Evolutionary conservation across 768 basidiomycete genomes (phyloP).

Genomic region (Gloeophyllum trabeum): DNA sequence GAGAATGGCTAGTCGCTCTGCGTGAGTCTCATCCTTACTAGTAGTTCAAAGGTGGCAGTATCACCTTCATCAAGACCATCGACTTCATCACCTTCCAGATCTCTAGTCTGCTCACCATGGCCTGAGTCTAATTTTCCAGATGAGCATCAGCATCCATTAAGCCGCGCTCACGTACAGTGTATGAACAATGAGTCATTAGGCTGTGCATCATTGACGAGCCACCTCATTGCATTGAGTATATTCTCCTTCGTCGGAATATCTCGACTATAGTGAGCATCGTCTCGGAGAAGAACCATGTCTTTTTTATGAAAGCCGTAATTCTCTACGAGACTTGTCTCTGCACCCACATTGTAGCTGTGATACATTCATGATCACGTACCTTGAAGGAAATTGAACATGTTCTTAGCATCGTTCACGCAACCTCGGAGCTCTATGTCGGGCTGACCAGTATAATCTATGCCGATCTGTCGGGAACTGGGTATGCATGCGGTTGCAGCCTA

Average conservation of each 20-base stretch:
- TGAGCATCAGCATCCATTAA: not conserved
- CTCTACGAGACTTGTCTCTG: constrained; percentile 18
- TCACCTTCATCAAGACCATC: constrained; percentile 66
- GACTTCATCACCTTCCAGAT: constrained; percentile 71
- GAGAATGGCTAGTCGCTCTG: constrained; percentile 55
- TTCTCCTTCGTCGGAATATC: constrained; percentile 70
- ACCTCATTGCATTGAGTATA: constrained; percentile 80
- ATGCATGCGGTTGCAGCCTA: too few species aligned
- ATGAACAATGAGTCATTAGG: constrained; percentile 86
- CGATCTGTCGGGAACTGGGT: too few species aligned
- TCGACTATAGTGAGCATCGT: constrained; percentile 53
- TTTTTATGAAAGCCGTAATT: constrained; percentile 57
- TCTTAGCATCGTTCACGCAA: constrained; percentile 87
- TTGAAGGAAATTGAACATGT: constrained; percentile 66
- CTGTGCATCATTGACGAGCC: constrained; percentile 76
- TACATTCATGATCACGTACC: constrained; percentile 27
- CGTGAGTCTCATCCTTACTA: not conserved
- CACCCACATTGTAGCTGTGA: not conserved
- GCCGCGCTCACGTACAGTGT: constrained; percentile 46
- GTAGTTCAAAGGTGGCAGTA: not conserved
- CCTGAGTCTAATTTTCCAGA: constrained; percentile 55
- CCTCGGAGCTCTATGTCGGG: constrained; percentile 59
- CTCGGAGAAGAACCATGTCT: constrained; percentile 82
- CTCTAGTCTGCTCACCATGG: constrained; percentile 87
- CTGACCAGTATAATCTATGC: constrained; percentile 71